Base-by-base conservation (phyloP, 2,329 filamentous ascomycete genomes). In the Neofusicoccum cordaticola region DNA sequence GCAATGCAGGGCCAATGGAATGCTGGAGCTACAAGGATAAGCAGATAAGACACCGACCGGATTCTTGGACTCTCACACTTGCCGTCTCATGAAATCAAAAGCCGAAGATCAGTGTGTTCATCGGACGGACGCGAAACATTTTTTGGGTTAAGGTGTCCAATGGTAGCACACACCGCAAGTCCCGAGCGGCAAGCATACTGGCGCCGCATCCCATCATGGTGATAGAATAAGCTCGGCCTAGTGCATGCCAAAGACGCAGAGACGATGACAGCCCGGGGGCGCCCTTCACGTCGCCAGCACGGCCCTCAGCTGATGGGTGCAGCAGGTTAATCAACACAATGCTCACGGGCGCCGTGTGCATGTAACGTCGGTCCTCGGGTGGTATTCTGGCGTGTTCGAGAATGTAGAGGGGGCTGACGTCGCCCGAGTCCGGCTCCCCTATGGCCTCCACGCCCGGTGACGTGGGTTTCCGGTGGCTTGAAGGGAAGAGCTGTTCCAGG, bases 391-490 rank as follows among this genome's bases (percentile, higher is more conserved):
- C 42, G 13, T 44, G 41, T 58, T 56, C 27, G 31, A 52, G 15
- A 37, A 52, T 52, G 31, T 3, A 34, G 34, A 39, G 17, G 56
- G 56, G 27, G 56, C 41, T 47, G 56, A 19, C 56, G 56, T 58
- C 53, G 53, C n/a, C 37, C 53, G 53, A 57, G 39, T 44, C 39
- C 11, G 39, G 17, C 34, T 22, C 52, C 52, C 7, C 22, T 42
- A 34, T 45, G 53, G 15, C 41, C n/a, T 15, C 42, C n/a, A 58
- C 42, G 52, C 52, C 19, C 52, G 52, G 52, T 31, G 52, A 56
- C 52, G 53, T 44, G 19, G 39, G 52, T 15, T 42, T 17, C 39
- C 52, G 53, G 53, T 60, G 56, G 56, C 42, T 60, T 47, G 56
- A 45, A 47, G 44, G 4, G 42, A 47, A 52, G 31, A 22, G 56